Evolutionary conservation across 495 filamentous ascomycete species (phyloP), one percentile per base, ranked within the genome.

Genomic region (Tetracladium marchalianum): DNA sequence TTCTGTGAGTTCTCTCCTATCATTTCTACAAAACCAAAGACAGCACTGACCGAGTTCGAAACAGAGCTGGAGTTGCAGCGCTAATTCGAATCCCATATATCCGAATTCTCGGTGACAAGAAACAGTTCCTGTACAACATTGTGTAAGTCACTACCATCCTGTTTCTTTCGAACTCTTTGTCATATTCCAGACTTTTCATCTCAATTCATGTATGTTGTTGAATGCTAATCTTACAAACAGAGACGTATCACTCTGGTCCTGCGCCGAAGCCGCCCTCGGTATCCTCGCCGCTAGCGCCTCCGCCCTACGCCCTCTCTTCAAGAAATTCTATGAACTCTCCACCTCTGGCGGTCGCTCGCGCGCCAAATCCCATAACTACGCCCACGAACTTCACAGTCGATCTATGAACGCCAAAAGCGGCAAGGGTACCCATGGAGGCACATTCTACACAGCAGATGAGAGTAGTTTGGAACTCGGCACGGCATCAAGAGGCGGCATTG

Each of bases 81-180:
- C 53, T 70, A 15, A 55, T 68, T 34, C 62, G 69, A 4, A 62
- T 70, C 31, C 57, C 66, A 9, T 66, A 62, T 42, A 58, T 65
- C 18, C 43, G 38, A 31, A 39, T 50, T 11, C 50, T 57, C 7
- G 50, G 55, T 9, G 41, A 68, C 7, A 58, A 55, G n/a, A 46
- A 52, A 15, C 50, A 57, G 17, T 53, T 53, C 35, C 51, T 57
- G 39, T 57, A 36, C 41, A 44, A 43, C 11, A 57, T 51, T 4
- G 45, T 19, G 48, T 51, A 51, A 42, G 39, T 18, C 15, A 10
- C 32, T 32, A 27, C 32, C 13, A 22, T 27, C 48, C n/a, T 24
- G 5, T n/a, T 36, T 22, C n/a, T 4, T 13, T 17, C 6, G 5
- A 3, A 27, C n/a, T n/a, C n/a, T n/a, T n/a, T n/a, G n/a, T n/a